Conservation (phyloP, 2,329 filamentous ascomycete genomes). For the Colletotrichum coccodes region DNA sequence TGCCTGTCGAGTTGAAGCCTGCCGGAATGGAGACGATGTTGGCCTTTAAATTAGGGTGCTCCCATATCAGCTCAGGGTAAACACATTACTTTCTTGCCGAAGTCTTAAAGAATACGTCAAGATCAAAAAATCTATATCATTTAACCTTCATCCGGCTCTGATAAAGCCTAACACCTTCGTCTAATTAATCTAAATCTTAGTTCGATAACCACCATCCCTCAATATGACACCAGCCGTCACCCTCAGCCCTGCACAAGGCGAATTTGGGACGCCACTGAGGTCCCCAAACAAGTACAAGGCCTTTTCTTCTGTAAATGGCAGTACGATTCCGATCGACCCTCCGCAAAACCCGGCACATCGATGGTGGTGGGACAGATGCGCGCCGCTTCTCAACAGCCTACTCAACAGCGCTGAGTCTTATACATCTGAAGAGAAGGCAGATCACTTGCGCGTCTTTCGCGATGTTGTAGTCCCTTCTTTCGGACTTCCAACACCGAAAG, state of each 20-base stretch:
- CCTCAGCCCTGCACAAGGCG: not conserved
- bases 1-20: not conserved
- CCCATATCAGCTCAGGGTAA: not conserved
- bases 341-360: constrained; percentile 13
- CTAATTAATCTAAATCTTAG: not conserved
- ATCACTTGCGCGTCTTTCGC: constrained; percentile 28
- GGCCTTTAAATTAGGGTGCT: not conserved
- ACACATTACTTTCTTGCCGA: not conserved
- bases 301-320: not conserved
- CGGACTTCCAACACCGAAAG: constrained; percentile 13
- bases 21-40: not conserved
- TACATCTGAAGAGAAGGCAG: constrained; percentile 19
- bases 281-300: not conserved
- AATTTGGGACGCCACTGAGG: not conserved
- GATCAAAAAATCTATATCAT: not conserved
- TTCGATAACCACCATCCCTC: not conserved
- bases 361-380: constrained; percentile 27
- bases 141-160: not conserved
- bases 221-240: constrained; percentile 9
- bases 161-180: not conserved
- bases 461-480: constrained; percentile 29
- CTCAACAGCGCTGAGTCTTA: constrained; percentile 22
- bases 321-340: constrained; percentile 1
- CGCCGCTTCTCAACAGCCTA: constrained; percentile 9
- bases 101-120: not conserved